Conservation (phyloP, 495 filamentous ascomycete genomes). For the Xanthoparmelia taractica region DNA sequence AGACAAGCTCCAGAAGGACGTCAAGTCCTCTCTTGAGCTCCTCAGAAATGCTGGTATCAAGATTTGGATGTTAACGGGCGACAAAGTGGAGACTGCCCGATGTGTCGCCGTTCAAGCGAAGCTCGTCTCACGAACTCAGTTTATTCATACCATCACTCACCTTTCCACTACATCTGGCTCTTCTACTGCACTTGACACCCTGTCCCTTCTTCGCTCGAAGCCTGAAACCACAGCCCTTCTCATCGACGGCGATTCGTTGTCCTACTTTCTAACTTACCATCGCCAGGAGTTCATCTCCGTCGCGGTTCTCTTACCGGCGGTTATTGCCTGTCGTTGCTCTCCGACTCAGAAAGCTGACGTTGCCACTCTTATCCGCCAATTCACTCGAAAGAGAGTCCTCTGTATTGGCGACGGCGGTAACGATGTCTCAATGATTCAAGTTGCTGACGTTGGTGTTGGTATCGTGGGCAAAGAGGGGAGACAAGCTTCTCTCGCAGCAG, state of each 20-base stretch:
- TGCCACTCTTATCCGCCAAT: constrained; percentile 78
- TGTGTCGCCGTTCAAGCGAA: constrained; percentile 95
- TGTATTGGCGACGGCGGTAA: constrained; percentile 98
- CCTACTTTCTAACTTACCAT: constrained; percentile 74
- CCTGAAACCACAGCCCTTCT: constrained; percentile 76
- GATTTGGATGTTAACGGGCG: constrained; percentile 99
- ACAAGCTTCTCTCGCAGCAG: constrained; percentile 88
- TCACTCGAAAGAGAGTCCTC: constrained; percentile 88
- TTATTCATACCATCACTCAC: constrained; percentile 89
- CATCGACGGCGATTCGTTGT: constrained; percentile 87
- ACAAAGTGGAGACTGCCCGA: constrained; percentile 96
- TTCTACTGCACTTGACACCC: constrained; percentile 65
- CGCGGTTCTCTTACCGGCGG: constrained; percentile 80
- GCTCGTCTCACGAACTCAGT: constrained; percentile 88
- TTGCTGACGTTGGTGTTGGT: constrained; percentile 93
- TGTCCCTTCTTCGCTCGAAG: constrained; percentile 83
- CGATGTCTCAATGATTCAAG: constrained; percentile 98
- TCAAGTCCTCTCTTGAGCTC: constrained; percentile 89
- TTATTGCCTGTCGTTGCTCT: constrained; percentile 94
- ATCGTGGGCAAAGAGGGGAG: constrained; percentile 97
- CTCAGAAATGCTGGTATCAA: constrained; percentile 98
- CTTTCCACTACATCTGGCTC: constrained; percentile 36
- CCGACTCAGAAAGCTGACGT: constrained; percentile 96
- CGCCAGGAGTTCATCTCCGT: constrained; percentile 76
- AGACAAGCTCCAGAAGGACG: constrained; percentile 89